phyloP scores from a whole-genome alignment of 768 basidiomycete species.

The Xerocomus potaroensis region DNA sequence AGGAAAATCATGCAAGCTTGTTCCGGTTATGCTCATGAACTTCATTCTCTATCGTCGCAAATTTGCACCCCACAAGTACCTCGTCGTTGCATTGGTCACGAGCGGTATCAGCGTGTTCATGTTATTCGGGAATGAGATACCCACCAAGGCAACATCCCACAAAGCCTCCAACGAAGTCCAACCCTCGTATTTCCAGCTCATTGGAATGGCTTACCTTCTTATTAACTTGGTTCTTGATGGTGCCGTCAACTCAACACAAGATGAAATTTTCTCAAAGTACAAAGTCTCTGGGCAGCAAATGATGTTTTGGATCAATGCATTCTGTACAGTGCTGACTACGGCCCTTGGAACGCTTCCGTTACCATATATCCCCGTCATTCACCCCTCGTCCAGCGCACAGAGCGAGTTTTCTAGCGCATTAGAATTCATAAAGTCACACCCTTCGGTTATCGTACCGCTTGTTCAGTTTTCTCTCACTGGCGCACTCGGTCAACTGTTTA shows the following conservation, averaged over 20 bases:
- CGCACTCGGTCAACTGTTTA: conserved; percentile 93
- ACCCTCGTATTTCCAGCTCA: conserved; percentile 52
- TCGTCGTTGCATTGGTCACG: conserved; percentile 92
- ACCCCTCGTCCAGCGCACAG: conserved; percentile 55
- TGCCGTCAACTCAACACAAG: conserved; percentile 92
- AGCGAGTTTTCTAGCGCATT: conserved; percentile 68
- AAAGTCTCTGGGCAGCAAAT: conserved; percentile 88
- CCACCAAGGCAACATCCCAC: conserved; percentile 35
- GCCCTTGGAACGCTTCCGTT: conserved; percentile 70
- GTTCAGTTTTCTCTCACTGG: conserved; percentile 86
- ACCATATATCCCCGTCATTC: conserved; percentile 78
- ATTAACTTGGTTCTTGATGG: conserved; percentile 92
- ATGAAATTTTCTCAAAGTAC: conserved; percentile 85
- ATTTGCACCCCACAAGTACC: conserved; percentile 92
- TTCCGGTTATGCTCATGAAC: conserved; percentile 98
- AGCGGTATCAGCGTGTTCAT: conserved; percentile 91
- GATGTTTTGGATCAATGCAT: conserved; percentile 98
- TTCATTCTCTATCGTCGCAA: conserved; percentile 88
- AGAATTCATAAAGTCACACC: conserved; percentile 73
- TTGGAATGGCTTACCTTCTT: conserved; percentile 72
- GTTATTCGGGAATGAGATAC: conserved; percentile 67
- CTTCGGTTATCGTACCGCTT: conserved; percentile 67
- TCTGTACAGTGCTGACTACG: conserved; percentile 72
- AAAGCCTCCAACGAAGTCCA: conserved; percentile 25
- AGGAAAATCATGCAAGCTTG: conserved; percentile 98